Evolutionary conservation across 352 stramenopile genomes (phyloP), one percentile per base, ranked within the genome.

Genomic region (Globisporangium ultimum): DNA sequence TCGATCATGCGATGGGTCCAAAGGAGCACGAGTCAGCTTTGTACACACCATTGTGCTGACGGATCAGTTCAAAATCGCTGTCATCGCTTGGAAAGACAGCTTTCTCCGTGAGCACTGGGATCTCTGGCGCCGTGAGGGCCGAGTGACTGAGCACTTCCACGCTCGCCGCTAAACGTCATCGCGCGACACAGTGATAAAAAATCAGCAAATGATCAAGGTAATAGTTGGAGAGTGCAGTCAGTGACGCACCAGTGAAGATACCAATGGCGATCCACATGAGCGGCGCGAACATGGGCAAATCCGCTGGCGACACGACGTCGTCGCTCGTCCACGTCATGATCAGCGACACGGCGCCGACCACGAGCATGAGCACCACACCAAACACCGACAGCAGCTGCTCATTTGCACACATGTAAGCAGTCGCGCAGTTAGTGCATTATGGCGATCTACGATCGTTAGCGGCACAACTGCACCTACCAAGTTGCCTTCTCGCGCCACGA

Each of bases 211-310:
- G 28, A 2, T 14, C 18, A 17, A 18, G 5, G 15, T 6, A 36
- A 36, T 36, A 10, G 28, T 36, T 10, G 28, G 28, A 10, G 8
- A 36, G 4, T 10, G 28, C 28, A 36, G 28, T 11, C 8, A 36
- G 8, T 10, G 28, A 3, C 40, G 24, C 46, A 90, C 80, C 80
- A 48, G 80, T 84, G 53, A 93, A 84, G 59, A 93, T 85, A 38
- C 84, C 84, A 17, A 92, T 63, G 8, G 82, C 80, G 55, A 93
- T 76, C 82, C 84, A 91, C 72, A 92, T 80, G 13, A 93, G 70
- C 18, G 84, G 84, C 50, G 80, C 68, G 55, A 91, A 93, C 78
- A 93, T 87, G 14, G 81, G 80, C 47, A 91, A 60, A 24, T 91
- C 72, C 21, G 72, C 38, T 0, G 80, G 66, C 28, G 71, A 78